A percentile compares a stretch with the other conserved stretches of the same genome.
These are phyloP conservation scores for Vachellia collinsii DNA, from an alignment of 306 rosid species.

Conservation along the genomic window DNA sequence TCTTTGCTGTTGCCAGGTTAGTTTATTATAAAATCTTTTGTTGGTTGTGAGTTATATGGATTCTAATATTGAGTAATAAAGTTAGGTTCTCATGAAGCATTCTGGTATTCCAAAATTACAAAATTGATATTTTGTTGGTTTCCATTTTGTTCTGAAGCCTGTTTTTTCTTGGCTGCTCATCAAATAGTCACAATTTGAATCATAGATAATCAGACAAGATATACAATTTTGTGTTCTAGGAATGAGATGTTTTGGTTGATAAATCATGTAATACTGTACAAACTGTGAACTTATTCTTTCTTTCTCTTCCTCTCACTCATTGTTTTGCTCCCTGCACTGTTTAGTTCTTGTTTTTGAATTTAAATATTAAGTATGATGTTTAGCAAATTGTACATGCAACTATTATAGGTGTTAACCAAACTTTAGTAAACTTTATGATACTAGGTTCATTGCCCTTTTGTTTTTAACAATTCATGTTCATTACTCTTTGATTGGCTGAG, in stretches of 20 bases:
- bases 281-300: conserved; percentile 10
- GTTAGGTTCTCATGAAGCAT: conserved; percentile 26
- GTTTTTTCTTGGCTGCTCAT: conserved; percentile 26
- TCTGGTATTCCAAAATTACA: conserved; percentile 31
- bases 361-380: conserved; percentile 12
- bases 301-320: neutral
- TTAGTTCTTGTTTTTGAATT: conserved; percentile 4
- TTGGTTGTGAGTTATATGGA: neutral
- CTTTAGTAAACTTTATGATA: neutral
- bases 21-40: conserved; percentile 34
- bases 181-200: neutral
- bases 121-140: conserved; percentile 36
- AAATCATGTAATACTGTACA: conserved; percentile 22
- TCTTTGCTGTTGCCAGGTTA: conserved; percentile 88
- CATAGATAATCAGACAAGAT: conserved; percentile 22
- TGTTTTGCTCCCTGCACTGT: conserved; percentile 21
- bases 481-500: conserved; percentile 26
- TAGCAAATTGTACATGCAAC: conserved; percentile 27
- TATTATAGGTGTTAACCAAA: neutral
- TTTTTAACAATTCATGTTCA: neutral
- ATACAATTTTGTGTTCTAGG: conserved; percentile 24
- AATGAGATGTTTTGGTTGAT: conserved; percentile 32
- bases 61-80: conserved; percentile 23
- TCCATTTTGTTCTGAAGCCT: conserved; percentile 22
- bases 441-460: conserved; percentile 21